phyloP scores from a whole-genome alignment of 257 asterid species.

The Solanum chiquidenum region DNA sequence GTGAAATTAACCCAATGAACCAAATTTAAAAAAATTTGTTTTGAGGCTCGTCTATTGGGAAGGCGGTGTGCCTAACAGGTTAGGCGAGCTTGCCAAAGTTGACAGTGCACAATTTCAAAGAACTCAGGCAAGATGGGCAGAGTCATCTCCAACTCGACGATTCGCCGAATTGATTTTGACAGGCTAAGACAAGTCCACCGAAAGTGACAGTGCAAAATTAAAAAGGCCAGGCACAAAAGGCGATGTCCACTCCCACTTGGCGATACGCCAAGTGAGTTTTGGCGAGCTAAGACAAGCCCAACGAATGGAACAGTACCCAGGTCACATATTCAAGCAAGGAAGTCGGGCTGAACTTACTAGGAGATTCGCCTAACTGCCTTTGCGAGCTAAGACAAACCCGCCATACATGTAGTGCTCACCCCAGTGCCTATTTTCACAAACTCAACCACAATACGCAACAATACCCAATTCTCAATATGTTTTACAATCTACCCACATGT shows the following conservation, averaged over 20 bases:
- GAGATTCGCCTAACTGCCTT: not conserved
- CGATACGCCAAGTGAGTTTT: not conserved
- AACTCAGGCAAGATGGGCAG: not conserved
- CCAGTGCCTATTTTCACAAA: not conserved
- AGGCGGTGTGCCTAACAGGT: not conserved
- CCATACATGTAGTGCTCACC: not conserved
- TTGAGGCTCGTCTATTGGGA: not conserved
- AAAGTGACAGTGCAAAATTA: not conserved
- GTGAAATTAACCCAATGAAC: not conserved
- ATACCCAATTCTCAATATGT: not conserved
- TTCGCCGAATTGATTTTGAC: too few species aligned
- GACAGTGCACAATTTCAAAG: not conserved
- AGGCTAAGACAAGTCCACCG: not conserved
- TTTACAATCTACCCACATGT: not conserved
- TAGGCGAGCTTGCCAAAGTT: not conserved
- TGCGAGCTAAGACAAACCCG: not conserved
- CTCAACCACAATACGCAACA: too few species aligned
- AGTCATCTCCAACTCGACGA: not conserved
- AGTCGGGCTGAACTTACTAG: not conserved
- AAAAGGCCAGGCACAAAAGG: not conserved
- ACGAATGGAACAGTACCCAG: not conserved
- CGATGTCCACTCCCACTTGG: not conserved
- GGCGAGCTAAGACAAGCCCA: too few species aligned
- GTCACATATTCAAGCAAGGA: not conserved
- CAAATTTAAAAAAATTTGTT: too few species aligned